Conservation (phyloP, 805 yeast species). For the Cyberlindnera galapagoensis region DNA sequence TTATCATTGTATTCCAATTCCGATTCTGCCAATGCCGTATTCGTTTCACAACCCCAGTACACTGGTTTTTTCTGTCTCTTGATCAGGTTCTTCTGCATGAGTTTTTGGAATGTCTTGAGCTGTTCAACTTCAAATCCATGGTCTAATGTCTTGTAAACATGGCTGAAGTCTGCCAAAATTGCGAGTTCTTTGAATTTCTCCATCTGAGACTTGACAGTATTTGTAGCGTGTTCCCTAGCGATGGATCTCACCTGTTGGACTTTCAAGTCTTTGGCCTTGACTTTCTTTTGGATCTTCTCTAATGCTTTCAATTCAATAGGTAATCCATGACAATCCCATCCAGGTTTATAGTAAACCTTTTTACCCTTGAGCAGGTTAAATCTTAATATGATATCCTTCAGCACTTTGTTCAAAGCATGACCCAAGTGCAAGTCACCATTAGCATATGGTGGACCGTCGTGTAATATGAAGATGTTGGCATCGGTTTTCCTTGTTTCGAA, state of each 20-base stretch:
- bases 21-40: constrained; percentile 94
- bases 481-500: constrained; percentile 22
- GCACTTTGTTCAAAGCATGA: constrained; percentile 83
- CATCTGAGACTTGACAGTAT: constrained; percentile 59
- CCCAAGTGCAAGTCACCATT: constrained; percentile 91
- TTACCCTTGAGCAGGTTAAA: constrained; percentile 58
- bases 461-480: constrained; percentile 55
- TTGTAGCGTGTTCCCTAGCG: constrained; percentile 65
- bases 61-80: constrained; percentile 90
- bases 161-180: constrained; percentile 76
- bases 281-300: constrained; percentile 34
- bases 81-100: constrained; percentile 62
- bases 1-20: constrained; percentile 80
- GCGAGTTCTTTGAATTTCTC: constrained; percentile 62
- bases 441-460: constrained; percentile 99
- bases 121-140: constrained; percentile 71
- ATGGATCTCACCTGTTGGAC: constrained; percentile 54
- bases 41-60: constrained; percentile 93
- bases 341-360: constrained; percentile 71
- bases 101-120: constrained; percentile 56
- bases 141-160: constrained; percentile 68
- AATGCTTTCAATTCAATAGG: constrained; percentile 92
- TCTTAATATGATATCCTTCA: constrained; percentile 81
- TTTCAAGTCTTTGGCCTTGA: constrained; percentile 29
- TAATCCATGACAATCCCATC: constrained; percentile 99